These are phyloP conservation scores for Pleurotus ostreatus DNA, from an alignment of 768 basidiomycete genomes.

Conservation along the genomic window DNA sequence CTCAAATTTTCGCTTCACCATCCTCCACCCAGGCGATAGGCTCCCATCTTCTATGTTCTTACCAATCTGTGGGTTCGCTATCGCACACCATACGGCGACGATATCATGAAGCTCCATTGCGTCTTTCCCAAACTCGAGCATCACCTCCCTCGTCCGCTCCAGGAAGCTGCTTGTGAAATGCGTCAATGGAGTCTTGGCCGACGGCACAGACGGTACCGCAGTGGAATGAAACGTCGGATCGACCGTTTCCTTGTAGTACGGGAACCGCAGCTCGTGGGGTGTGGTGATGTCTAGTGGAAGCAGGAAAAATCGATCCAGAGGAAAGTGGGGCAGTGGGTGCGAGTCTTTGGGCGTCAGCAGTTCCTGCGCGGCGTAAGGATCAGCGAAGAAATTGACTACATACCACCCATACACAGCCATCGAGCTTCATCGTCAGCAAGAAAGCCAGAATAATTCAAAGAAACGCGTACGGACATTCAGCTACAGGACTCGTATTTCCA, in stretches of 20 bases:
- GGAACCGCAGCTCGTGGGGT: slow-evolving; percentile 73
- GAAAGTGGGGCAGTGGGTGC: slow-evolving; percentile 39
- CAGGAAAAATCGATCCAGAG: slow-evolving; percentile 63
- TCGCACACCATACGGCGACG: slow-evolving; percentile 84
- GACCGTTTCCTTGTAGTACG: slow-evolving; percentile 50
- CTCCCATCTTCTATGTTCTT: slow-evolving; percentile 20
- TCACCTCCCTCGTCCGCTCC: slow-evolving; percentile 68
- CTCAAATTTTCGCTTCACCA: slow-evolving; percentile 50
- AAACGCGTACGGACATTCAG: slow-evolving; percentile 59
- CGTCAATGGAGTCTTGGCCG: slow-evolving; percentile 52
- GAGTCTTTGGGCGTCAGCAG: slow-evolving; percentile 41
- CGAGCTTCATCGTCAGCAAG: neutral
- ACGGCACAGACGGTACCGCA: slow-evolving; percentile 38
- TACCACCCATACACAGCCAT: too few relatives aligned
- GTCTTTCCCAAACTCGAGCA: slow-evolving; percentile 79
- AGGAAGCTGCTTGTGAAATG: slow-evolving; percentile 83
- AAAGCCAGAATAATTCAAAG: neutral
- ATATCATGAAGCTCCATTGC: slow-evolving; percentile 91
- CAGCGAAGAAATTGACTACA: slow-evolving; percentile 82
- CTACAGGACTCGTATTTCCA: slow-evolving; percentile 76
- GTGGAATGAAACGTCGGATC: slow-evolving; percentile 59
- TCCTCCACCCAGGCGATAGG: slow-evolving; percentile 53
- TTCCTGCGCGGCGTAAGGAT: slow-evolving; percentile 78
- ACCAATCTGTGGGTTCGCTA: slow-evolving; percentile 55
- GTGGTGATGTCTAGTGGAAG: slow-evolving; percentile 83